phyloP scores from a whole-genome alignment of 1,284 basidiomycete genomes.

The Rhizoctonia solani region DNA sequence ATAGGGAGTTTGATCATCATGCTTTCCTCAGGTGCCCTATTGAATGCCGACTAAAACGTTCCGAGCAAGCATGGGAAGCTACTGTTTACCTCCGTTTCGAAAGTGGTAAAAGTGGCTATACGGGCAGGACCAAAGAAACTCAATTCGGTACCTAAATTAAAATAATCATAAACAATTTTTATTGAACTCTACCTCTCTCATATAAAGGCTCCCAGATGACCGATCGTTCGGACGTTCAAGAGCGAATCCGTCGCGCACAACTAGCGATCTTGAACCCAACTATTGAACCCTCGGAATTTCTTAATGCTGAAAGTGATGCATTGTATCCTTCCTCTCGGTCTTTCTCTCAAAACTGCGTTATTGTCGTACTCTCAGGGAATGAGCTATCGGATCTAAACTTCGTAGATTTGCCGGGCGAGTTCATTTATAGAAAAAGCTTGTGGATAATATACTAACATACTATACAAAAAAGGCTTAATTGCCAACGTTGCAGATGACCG shows the following conservation, averaged over 20 bases:
- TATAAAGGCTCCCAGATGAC: conserved; percentile 37
- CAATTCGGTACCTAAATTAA: neutral
- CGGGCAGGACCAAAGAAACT: conserved; percentile 18
- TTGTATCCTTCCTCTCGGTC: conserved; percentile 41
- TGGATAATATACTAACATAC: too few species aligned
- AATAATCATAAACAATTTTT: neutral
- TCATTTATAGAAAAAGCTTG: neutral
- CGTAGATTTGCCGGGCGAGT: conserved; percentile 65
- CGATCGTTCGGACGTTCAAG: conserved; percentile 38
- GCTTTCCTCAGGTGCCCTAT: conserved; percentile 38
- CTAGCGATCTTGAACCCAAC: conserved; percentile 69
- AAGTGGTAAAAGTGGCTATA: conserved; percentile 41
- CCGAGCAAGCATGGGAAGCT: conserved; percentile 39
- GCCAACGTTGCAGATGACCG: conserved; percentile 59
- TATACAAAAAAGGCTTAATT: conserved; percentile 75
- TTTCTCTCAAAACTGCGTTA: conserved; percentile 68
- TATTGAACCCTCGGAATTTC: conserved; percentile 46
- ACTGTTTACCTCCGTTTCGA: conserved; percentile 41
- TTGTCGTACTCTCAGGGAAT: conserved; percentile 65
- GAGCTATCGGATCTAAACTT: conserved; percentile 74
- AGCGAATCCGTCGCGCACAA: conserved; percentile 57
- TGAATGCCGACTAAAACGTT: conserved; percentile 38
- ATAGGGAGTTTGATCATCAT: too few species aligned
- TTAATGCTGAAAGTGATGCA: conserved; percentile 46
- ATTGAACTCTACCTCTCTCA: conserved; percentile 16